Evolutionary conservation across 148 eudicot genomes (phyloP).

Genomic region (Rheum nobile): DNA sequence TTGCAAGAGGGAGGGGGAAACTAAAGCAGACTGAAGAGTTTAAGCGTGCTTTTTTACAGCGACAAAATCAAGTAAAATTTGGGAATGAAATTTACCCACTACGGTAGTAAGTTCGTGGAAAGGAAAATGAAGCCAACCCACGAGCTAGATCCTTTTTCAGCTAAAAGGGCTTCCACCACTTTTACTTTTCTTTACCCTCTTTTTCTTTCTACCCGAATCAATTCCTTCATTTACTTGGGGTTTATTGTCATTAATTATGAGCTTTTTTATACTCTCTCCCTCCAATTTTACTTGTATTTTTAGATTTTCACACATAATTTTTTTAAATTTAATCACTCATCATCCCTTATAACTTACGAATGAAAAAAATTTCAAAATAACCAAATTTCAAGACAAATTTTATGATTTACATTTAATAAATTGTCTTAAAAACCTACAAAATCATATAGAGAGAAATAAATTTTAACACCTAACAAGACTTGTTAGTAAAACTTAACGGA

Average conservation of each 20-base stretch:
- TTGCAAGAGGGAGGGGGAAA: background rate
- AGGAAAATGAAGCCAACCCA: background rate
- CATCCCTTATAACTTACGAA: too few species aligned
- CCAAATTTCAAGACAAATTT: too few species aligned
- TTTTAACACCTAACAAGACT: too few species aligned
- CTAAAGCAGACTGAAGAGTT: background rate
- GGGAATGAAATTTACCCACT: background rate
- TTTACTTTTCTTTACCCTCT: slow-evolving; percentile 7
- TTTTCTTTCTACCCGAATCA: background rate
- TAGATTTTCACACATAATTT: background rate
- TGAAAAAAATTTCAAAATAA: too few species aligned
- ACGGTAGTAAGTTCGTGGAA: background rate
- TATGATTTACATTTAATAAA: too few species aligned
- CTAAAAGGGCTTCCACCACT: background rate
- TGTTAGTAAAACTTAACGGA: too few species aligned
- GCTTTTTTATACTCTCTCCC: background rate
- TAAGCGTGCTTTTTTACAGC: background rate
- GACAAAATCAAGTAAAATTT: background rate
- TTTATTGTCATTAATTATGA: slow-evolving; percentile 4
- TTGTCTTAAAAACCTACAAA: too few species aligned
- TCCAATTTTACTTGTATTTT: background rate
- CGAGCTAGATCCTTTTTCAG: slow-evolving; percentile 2
- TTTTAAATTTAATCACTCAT: too few species aligned
- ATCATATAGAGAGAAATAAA: too few species aligned
- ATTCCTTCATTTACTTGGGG: slow-evolving; percentile 1